These are phyloP conservation scores for Blakeslea trispora DNA, from an alignment of 371 early-diverging fungal species.

Conservation along the genomic window DNA sequence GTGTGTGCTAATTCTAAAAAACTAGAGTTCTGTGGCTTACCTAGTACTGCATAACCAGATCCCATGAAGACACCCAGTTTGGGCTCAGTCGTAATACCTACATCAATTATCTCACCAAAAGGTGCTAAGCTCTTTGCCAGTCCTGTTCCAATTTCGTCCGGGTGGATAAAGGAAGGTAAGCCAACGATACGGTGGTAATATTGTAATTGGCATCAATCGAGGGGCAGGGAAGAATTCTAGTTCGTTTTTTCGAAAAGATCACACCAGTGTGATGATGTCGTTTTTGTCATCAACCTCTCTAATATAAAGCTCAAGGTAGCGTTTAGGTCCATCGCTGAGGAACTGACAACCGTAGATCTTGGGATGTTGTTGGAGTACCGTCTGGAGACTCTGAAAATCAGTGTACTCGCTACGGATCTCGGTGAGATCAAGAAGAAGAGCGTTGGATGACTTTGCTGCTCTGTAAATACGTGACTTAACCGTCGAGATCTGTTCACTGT, in stretches of 20 bases:
- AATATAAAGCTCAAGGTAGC: constrained; percentile 2
- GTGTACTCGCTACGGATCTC: background rate
- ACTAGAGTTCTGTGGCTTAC: background rate
- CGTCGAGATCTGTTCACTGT: background rate
- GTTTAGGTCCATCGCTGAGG: background rate
- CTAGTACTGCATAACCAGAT: constrained; percentile 1
- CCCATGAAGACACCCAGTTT: background rate
- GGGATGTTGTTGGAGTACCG: constrained; percentile 2
- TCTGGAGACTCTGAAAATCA: background rate
- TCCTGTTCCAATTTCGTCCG: background rate
- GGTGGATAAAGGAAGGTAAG: background rate
- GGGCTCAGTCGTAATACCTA: background rate
- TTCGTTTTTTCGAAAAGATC: background rate
- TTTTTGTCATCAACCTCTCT: background rate
- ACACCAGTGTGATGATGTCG: background rate
- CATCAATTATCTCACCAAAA: background rate
- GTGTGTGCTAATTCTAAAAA: background rate
- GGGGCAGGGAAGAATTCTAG: background rate
- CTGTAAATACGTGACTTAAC: background rate
- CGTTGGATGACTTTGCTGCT: background rate
- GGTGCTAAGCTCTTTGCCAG: background rate
- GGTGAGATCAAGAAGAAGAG: background rate
- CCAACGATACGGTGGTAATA: background rate
- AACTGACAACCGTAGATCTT: background rate
- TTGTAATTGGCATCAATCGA: background rate